Base-by-base conservation (phyloP, 2,329 filamentous ascomycete genomes). In the Calcarisporium arbuscula region DNA sequence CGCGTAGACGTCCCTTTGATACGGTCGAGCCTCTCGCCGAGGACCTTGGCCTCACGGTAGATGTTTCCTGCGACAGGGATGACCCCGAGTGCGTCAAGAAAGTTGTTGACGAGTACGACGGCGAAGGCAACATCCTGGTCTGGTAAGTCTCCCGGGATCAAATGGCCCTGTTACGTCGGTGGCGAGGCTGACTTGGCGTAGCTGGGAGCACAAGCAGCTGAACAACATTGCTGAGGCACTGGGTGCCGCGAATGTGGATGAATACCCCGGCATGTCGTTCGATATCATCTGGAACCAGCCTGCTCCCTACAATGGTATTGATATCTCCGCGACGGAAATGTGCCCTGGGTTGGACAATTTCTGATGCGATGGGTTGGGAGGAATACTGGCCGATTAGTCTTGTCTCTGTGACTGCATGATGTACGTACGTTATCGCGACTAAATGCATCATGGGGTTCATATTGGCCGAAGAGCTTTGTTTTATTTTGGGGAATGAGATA, bases 231-330 rank as follows among this genome's bases (percentile, higher is more conserved):
- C 63, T 3, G 45, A 70, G 41, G 55, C 58, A 12, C 50, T 81
- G 14, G 77, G 76, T 1, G 70, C 65, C 35, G 48, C 63, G 7
- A 46, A 71, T 44, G 63, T 68, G 1, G 65, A 67, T 2, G 49
- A 53, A 5, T 80, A 79, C 47, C 71, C 71, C 0, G 56, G 61
- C 40, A 61, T 67, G 38, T 52, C 59, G 2, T 80, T 60, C 33
- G 60, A 79, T 44, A 44, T 75, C 12, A 77, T 79, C 41, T 79
- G 74, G 75, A 74, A 67, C 0, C 62, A 72, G 42, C 70, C 71
- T 4, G 57, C 57, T 3, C 62, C 67, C 5, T 79, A 77, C 47
- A 53, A 44, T 2, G 41, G 52, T 12, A 67, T 79, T 32, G 65
- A 62, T 0, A 46, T 53, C 0, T 51, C 58, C 18, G 66, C 63